Base-by-base conservation (phyloP, 495 filamentous ascomycete species). In the Lophium mytilinum region DNA sequence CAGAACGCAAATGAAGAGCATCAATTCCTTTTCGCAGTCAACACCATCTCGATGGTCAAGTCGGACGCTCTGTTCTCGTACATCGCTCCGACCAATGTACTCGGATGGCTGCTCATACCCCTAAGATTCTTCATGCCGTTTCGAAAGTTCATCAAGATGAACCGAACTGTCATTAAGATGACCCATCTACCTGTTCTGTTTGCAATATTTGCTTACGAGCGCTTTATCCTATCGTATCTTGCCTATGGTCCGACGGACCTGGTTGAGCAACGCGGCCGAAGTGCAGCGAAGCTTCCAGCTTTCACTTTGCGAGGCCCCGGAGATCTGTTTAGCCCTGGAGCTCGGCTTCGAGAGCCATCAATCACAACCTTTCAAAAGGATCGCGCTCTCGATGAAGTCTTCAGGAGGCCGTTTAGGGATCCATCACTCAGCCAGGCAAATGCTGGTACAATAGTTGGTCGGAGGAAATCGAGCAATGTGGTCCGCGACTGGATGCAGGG, bases 11-110 rank as follows among this genome's bases (percentile, higher is more conserved):
- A 90, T 53, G 83, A 95, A 66, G 90, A 95, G 70, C 89, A 95
- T 69, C 89, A 94, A 73, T 96, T 95, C 64, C 73, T 95, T 4
- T 94, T 96, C 67, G 89, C 92, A 6, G 86, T 96, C 68, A 95
- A 95, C 61, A 90, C 89, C 6, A 90, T 95, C 37, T 93, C 90
- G 4, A 88, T 96, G 87, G 91, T 96, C 50, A 96, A 97, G 66
- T 94, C 89, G 18, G 90, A 96, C 66, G 86, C 88, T 0, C 75
- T 96, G 0, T 96, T 96, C 73, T 91, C 89, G 12, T 96, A 96
- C 64, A 78, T 95, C 55, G 87, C 89, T 0, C 91, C 91, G 0
- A 83, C 84, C 12, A 96, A 96, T 64, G 83, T 95, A 37, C 75
- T 96, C 52, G 89, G 86, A 35, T 97, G 90, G 91, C 58, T 89